These are phyloP conservation scores for Rhodotorula paludigena DNA, from an alignment of 768 basidiomycete genomes.

Conservation along the genomic window DNA sequence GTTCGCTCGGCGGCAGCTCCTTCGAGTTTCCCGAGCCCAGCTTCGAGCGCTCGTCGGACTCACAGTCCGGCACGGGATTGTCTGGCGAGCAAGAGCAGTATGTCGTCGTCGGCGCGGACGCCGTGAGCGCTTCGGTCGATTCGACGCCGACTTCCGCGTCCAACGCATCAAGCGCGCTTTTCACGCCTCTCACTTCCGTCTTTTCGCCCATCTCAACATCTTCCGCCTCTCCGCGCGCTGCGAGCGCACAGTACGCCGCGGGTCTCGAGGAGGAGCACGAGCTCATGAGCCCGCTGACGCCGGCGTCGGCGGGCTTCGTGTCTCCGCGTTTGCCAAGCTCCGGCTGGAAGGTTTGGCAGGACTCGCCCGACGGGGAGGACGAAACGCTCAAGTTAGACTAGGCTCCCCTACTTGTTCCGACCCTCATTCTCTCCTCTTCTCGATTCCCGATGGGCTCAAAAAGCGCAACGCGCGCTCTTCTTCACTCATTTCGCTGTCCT, in stretches of 20 bases:
- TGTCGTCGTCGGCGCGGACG: background rate
- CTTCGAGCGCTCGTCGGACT: background rate
- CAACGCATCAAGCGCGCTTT: too few species aligned
- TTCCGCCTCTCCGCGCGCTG: too few species aligned
- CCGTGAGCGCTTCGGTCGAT: too few species aligned
- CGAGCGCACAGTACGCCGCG: too few species aligned
- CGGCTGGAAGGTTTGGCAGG: background rate
- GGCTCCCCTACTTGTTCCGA: too few species aligned
- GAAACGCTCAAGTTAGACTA: background rate
- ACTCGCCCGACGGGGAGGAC: background rate
- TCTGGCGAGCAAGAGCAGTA: background rate
- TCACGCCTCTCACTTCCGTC: too few species aligned
- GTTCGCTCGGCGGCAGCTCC: background rate
- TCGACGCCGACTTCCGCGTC: too few species aligned
- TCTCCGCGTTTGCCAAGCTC: background rate
- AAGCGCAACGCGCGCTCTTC: too few species aligned
- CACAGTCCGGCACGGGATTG: background rate
- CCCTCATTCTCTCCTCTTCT: too few species aligned
- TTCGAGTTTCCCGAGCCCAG: constrained; percentile 4
- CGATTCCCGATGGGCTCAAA: too few species aligned
- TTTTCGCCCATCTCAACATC: too few species aligned
- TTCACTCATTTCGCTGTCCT: too few species aligned
- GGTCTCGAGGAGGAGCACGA: background rate
- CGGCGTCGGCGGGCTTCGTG: background rate
- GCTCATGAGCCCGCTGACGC: background rate